phyloP scores from a whole-genome alignment of 2,329 filamentous ascomycete species.

The Aureobasidium sp. region DNA sequence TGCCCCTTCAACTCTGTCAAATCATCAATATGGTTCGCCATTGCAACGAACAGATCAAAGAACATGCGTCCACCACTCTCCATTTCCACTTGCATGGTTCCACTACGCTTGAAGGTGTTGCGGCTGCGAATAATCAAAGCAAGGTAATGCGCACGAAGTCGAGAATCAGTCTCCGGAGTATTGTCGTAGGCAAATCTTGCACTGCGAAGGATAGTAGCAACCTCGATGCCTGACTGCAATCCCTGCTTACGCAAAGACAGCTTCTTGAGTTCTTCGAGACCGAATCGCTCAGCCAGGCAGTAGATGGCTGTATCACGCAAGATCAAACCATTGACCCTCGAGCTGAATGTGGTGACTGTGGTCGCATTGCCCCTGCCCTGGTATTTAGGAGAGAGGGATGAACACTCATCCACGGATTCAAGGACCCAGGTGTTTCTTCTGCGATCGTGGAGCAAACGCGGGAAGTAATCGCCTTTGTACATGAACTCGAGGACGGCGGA shows the following conservation, averaged over 20 bases:
- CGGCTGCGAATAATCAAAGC: constrained; percentile 95
- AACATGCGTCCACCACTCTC: constrained; percentile 89
- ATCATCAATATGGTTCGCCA: constrained; percentile 98
- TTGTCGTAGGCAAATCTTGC: constrained; percentile 93
- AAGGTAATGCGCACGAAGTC: constrained; percentile 92
- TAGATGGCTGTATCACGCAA: constrained; percentile 92
- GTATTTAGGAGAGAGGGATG: constrained; percentile 27
- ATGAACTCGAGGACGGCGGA: constrained; percentile 92
- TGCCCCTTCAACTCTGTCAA: constrained; percentile 65
- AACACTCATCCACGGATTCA: constrained; percentile 43
- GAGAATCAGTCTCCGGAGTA: constrained; percentile 86
- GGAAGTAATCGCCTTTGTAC: constrained; percentile 95
- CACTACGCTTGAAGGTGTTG: constrained; percentile 95
- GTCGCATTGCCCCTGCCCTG: constrained; percentile 55
- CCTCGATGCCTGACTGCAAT: constrained; percentile 84
- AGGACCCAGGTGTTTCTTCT: constrained; percentile 82
- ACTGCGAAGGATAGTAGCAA: constrained; percentile 82
- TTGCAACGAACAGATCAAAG: constrained; percentile 96
- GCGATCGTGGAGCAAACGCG: constrained; percentile 79
- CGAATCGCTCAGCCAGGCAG: constrained; percentile 84
- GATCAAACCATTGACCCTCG: constrained; percentile 60
- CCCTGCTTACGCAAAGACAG: constrained; percentile 92
- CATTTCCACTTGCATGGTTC: constrained; percentile 99
- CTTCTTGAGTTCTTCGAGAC: constrained; percentile 83
- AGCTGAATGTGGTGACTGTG: constrained; percentile 64